These are phyloP conservation scores for Leccinum broughii DNA, from an alignment of 768 basidiomycete species.

Conservation along the genomic window DNA sequence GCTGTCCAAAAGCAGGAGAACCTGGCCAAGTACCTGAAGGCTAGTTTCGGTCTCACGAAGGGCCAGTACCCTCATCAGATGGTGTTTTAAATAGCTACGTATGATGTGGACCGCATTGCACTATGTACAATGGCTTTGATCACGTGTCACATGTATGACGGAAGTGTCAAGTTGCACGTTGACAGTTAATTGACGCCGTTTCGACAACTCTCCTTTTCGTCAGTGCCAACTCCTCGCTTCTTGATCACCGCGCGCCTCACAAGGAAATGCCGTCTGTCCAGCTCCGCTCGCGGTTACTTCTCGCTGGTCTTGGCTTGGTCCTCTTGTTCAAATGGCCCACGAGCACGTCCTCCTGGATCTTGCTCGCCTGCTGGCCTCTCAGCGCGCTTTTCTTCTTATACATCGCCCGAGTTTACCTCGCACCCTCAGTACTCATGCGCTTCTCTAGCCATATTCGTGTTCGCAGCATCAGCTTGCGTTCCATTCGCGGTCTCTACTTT, in stretches of 20 bases:
- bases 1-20: constrained; percentile 89
- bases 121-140: constrained; percentile 20
- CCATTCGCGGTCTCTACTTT: constrained; percentile 75
- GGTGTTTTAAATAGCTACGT: constrained; percentile 62
- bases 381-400: constrained; percentile 56
- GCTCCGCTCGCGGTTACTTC: constrained; percentile 7
- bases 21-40: constrained; percentile 89
- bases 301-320: constrained; percentile 15
- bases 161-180: background rate
- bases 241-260: constrained; percentile 6
- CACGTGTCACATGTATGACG: constrained; percentile 11
- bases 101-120: constrained; percentile 1
- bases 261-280: constrained; percentile 10
- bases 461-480: constrained; percentile 73
- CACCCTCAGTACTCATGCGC: constrained; percentile 60
- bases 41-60: constrained; percentile 93
- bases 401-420: constrained; percentile 63
- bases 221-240: background rate
- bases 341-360: constrained; percentile 37
- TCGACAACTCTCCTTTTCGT: constrained; percentile 4
- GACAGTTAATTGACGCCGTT: background rate
- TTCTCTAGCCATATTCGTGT: constrained; percentile 64
- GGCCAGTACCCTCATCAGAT: constrained; percentile 96
- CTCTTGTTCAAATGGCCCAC: constrained; percentile 25
- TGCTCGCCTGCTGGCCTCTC: constrained; percentile 48